phyloP scores from a whole-genome alignment of 1,284 basidiomycete genomes.

The Agaricales sp. region DNA sequence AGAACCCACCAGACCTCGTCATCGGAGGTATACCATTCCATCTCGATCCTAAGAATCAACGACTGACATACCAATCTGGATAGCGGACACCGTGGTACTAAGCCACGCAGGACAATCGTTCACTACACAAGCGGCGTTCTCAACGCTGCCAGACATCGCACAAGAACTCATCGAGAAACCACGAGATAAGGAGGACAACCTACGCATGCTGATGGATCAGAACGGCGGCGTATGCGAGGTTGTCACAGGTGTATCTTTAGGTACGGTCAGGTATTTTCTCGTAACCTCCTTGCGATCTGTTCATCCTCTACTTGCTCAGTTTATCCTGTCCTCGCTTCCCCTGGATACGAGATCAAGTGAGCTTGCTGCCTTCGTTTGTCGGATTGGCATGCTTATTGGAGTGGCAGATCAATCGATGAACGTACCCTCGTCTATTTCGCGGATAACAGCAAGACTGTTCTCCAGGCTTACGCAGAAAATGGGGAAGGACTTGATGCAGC shows the following conservation, averaged over 20 bases:
- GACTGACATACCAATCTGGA: slow-evolving; percentile 3
- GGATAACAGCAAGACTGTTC: slow-evolving; percentile 53
- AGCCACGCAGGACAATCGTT: slow-evolving; percentile 58
- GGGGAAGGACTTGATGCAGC: slow-evolving; percentile 89
- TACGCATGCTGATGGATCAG: slow-evolving; percentile 81
- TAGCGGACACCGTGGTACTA: slow-evolving; percentile 88
- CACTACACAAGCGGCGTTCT: slow-evolving; percentile 40
- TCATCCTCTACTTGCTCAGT: slow-evolving; percentile 31
- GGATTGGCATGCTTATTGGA: slow-evolving; percentile 1
- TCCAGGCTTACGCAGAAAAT: slow-evolving; percentile 81
- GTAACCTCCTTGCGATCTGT: background rate
- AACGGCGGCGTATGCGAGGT: slow-evolving; percentile 83
- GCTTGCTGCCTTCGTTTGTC: slow-evolving; percentile 13
- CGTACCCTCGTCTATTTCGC: slow-evolving; percentile 75
- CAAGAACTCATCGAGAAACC: slow-evolving; percentile 91
- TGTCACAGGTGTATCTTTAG: slow-evolving; percentile 80
- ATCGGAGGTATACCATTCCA: slow-evolving; percentile 58
- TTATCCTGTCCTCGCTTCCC: slow-evolving; percentile 75
- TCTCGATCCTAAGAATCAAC: background rate
- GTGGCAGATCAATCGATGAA: slow-evolving; percentile 73
- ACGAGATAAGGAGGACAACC: slow-evolving; percentile 67
- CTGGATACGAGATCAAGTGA: slow-evolving; percentile 80
- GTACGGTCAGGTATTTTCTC: slow-evolving; percentile 45
- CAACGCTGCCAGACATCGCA: slow-evolving; percentile 30
- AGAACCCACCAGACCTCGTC: slow-evolving; percentile 87